These are phyloP conservation scores for Phytopythium ostracodes DNA, from an alignment of 352 stramenopile genomes.

Conservation along the genomic window DNA sequence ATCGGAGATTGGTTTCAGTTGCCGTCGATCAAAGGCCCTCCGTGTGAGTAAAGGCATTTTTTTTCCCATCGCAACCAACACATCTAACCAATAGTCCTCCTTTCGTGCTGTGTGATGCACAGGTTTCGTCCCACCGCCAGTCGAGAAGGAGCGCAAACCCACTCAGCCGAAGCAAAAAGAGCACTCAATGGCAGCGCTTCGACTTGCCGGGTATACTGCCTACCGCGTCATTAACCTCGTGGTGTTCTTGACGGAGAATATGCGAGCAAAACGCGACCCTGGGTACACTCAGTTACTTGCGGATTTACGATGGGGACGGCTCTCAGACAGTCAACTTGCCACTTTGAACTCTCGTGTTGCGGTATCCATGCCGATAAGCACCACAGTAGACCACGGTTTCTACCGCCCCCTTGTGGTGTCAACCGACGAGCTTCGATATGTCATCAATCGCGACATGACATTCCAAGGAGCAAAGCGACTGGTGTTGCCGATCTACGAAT, in stretches of 20 bases:
- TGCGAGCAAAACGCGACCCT: slow-evolving; percentile 6
- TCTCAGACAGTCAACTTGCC: background rate
- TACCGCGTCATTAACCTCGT: slow-evolving; percentile 21
- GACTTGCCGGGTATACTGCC: slow-evolving; percentile 9
- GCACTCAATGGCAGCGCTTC: too few species aligned
- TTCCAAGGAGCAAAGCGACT: background rate
- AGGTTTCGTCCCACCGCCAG: background rate
- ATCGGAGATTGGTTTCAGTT: slow-evolving; percentile 21
- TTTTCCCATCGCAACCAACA: too few species aligned
- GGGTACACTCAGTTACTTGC: slow-evolving; percentile 12
- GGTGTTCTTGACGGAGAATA: slow-evolving; percentile 19
- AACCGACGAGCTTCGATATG: slow-evolving; percentile 15
- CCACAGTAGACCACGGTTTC: slow-evolving; percentile 6
- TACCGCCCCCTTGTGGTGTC: slow-evolving; percentile 10
- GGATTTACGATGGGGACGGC: slow-evolving; percentile 7
- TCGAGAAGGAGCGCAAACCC: too few species aligned
- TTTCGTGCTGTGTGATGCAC: too few species aligned
- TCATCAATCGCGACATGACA: slow-evolving; percentile 12
- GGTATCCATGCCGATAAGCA: too few species aligned
- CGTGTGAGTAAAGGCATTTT: slow-evolving; percentile 20
- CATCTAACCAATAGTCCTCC: too few species aligned
- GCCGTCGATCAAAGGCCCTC: slow-evolving; percentile 7
- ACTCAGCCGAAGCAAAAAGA: too few species aligned
- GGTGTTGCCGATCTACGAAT: slow-evolving; percentile 2
- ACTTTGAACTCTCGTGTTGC: slow-evolving; percentile 7